A percentile compares a stretch with the other conserved stretches of the same genome.
Evolutionary conservation across 306 rosid genomes (phyloP).

Genomic region (Sicyos baderoa): DNA sequence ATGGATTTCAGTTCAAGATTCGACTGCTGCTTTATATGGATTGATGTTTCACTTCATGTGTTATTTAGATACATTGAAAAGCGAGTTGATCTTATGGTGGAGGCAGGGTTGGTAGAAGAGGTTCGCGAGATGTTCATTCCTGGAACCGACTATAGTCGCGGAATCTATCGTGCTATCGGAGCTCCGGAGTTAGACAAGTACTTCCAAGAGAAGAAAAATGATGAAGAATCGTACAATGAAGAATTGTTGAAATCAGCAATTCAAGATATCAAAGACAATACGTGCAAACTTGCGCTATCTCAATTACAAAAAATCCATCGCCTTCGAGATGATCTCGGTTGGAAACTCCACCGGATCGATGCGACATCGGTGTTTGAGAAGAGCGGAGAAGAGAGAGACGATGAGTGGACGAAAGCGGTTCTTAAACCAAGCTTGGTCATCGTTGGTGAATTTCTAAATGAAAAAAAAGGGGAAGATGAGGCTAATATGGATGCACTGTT

Average conservation of each 20-base stretch:
- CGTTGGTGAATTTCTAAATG: constrained; percentile 1
- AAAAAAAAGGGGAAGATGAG: not conserved
- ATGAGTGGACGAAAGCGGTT: constrained; percentile 21
- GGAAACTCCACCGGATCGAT: constrained; percentile 25
- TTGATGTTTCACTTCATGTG: constrained; percentile 19
- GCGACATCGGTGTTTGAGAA: constrained; percentile 21
- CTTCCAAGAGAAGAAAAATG: constrained; percentile 7
- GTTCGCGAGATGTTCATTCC: constrained; percentile 15
- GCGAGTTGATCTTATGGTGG: constrained; percentile 31
- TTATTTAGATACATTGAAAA: constrained; percentile 11
- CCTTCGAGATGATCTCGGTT: constrained; percentile 21
- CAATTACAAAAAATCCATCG: constrained; percentile 22
- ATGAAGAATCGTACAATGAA: not conserved
- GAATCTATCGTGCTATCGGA: constrained; percentile 27
- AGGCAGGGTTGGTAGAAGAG: constrained; percentile 28
- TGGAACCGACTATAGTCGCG: constrained; percentile 14
- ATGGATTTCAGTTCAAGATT: constrained; percentile 1
- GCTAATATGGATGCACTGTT: too few relatives aligned
- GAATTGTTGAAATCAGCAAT: constrained; percentile 4
- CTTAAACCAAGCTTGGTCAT: constrained; percentile 23
- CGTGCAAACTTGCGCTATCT: constrained; percentile 4
- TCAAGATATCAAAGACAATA: constrained; percentile 20
- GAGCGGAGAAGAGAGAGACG: not conserved
- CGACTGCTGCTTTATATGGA: constrained; percentile 26
- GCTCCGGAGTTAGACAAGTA: constrained; percentile 20